Percentiles rank a stretch among this genome's conserved stretches.
phyloP scores from a whole-genome alignment of 2,329 filamentous ascomycete genomes.

The Pseudocercospora ulei region DNA sequence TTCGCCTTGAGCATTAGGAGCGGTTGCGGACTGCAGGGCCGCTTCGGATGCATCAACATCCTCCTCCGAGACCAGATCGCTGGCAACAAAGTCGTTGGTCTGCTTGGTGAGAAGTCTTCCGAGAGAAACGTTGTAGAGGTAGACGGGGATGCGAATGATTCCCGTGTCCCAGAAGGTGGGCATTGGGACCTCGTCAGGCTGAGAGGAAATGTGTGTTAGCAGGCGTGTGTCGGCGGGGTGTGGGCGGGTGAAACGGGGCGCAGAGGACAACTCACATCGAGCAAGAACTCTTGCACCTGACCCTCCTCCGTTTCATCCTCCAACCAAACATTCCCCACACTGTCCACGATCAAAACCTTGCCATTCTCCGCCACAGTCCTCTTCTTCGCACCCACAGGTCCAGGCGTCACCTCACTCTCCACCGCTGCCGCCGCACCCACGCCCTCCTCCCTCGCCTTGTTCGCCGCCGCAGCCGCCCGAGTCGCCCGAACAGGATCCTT shows the following conservation, averaged over 20 bases:
- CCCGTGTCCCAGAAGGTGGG: slow-evolving; percentile 76
- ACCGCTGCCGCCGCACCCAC: slow-evolving; percentile 49
- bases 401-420: slow-evolving; percentile 44
- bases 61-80: slow-evolving; percentile 26
- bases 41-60: slow-evolving; percentile 35
- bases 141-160: slow-evolving; percentile 67
- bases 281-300: slow-evolving; percentile 67
- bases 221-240: background rate
- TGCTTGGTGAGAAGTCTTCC: slow-evolving; percentile 39
- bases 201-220: slow-evolving; percentile 9
- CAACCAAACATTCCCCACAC: slow-evolving; percentile 83
- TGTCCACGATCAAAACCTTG: slow-evolving; percentile 88
- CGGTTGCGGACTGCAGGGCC: slow-evolving; percentile 37
- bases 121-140: slow-evolving; percentile 50
- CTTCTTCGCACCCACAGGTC: slow-evolving; percentile 69
- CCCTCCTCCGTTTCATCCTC: slow-evolving; percentile 86
- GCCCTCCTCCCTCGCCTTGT: slow-evolving; percentile 43
- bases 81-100: slow-evolving; percentile 27
- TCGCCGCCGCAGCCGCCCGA: slow-evolving; percentile 46
- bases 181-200: slow-evolving; percentile 68
- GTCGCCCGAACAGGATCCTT: slow-evolving; percentile 38
- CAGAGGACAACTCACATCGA: slow-evolving; percentile 79
- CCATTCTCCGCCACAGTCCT: slow-evolving; percentile 88
- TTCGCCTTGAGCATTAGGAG: slow-evolving; percentile 41
- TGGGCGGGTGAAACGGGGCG: too few species aligned